phyloP scores from a whole-genome alignment of 352 stramenopile species.

The Pythium sp. region DNA sequence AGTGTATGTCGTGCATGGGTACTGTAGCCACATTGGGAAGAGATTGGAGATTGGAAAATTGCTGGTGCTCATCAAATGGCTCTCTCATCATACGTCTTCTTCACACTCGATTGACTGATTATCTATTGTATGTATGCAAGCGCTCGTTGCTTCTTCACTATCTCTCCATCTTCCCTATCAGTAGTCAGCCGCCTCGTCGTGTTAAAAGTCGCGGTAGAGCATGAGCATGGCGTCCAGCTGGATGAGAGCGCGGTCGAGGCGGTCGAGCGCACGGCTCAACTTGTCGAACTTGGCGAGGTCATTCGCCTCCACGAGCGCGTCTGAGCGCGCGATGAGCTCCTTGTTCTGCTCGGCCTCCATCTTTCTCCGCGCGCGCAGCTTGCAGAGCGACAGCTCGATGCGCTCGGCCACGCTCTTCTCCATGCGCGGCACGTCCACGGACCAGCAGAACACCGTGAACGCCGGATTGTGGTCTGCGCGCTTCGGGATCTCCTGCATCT shows the following conservation, averaged over 20 bases:
- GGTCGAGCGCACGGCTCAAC: conserved; percentile 79
- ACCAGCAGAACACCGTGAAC: conserved; percentile 88
- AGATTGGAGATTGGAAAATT: background rate
- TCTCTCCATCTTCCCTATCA: background rate
- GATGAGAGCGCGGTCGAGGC: conserved; percentile 77
- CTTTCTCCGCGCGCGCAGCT: conserved; percentile 66
- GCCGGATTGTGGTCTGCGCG: conserved; percentile 86
- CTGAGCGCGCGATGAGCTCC: conserved; percentile 83
- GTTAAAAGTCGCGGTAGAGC: conserved; percentile 87
- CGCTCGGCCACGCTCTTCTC: conserved; percentile 59
- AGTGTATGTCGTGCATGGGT: background rate
- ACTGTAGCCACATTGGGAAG: conserved; percentile 2
- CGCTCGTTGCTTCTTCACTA: background rate
- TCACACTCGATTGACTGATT: background rate
- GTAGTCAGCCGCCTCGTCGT: background rate
- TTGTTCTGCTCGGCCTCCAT: conserved; percentile 84
- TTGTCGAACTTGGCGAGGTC: conserved; percentile 87
- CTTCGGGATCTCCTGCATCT: conserved; percentile 87
- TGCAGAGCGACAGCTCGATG: conserved; percentile 68
- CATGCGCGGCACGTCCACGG: conserved; percentile 68
- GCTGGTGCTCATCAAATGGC: background rate
- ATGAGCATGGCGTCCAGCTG: conserved; percentile 87
- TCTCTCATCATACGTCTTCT: background rate
- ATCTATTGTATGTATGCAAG: conserved; percentile 2
- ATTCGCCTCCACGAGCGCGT: conserved; percentile 83